Evolutionary conservation across 148 eudicot species (phyloP).

Genomic region (Rhododendron vialii): DNA sequence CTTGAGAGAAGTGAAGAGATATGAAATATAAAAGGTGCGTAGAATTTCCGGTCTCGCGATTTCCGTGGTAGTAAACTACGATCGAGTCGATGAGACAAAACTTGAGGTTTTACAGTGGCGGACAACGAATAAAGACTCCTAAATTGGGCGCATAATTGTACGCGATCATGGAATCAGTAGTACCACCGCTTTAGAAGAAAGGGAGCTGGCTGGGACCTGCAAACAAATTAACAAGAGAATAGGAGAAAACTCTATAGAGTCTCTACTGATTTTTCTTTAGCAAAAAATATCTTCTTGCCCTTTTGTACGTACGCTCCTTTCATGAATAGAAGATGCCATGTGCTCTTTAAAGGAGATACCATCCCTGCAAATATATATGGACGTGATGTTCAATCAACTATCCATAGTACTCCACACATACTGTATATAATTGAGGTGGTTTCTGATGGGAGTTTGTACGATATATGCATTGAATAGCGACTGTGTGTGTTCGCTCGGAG

Average conservation of each 20-base stretch:
- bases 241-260: not conserved
- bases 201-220: not conserved
- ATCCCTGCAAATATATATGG: not conserved
- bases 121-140: not conserved
- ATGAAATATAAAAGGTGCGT: not conserved
- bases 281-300: not conserved
- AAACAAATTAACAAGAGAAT: not conserved
- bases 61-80: not conserved
- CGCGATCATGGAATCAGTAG: not conserved
- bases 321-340: not conserved
- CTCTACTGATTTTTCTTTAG: not conserved
- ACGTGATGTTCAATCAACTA: conserved; percentile 14
- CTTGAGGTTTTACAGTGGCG: not conserved
- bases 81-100: not conserved
- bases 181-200: not conserved
- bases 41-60: not conserved
- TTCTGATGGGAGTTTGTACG: not conserved
- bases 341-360: conserved; percentile 13
- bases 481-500: no score
- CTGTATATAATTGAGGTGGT: not conserved
- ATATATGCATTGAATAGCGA: not conserved
- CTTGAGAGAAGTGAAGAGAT: not conserved
- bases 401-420: not conserved
- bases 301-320: not conserved
- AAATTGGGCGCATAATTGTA: not conserved